These are phyloP conservation scores for Neonectria neomacrospora DNA, from an alignment of 2,329 filamentous ascomycete genomes.

Conservation along the genomic window DNA sequence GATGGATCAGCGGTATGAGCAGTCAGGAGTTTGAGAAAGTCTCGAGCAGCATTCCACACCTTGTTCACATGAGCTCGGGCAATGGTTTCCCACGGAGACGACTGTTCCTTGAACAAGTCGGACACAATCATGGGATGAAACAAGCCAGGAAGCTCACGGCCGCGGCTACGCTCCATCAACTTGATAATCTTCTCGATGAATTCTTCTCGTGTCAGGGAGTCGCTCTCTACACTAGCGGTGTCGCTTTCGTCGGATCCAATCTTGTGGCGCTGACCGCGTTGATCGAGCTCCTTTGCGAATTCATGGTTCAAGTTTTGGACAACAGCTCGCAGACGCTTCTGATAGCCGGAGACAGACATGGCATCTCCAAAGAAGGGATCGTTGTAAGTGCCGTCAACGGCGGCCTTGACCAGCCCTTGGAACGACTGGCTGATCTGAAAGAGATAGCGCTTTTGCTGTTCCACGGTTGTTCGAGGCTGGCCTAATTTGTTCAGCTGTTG, in stretches of 20 bases:
- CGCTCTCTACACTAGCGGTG: neutral
- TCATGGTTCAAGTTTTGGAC: conserved; percentile 61
- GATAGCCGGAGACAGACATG: conserved; percentile 46
- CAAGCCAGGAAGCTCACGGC: conserved; percentile 67
- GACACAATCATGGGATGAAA: conserved; percentile 69
- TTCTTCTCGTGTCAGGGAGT: conserved; percentile 20
- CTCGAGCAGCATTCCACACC: conserved; percentile 28
- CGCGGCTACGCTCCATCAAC: conserved; percentile 40
- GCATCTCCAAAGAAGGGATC: conserved; percentile 61
- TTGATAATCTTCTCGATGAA: conserved; percentile 38
- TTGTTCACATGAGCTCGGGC: conserved; percentile 44
- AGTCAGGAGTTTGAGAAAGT: conserved; percentile 20
- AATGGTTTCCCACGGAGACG: conserved; percentile 61
- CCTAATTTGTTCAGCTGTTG: conserved; percentile 60
- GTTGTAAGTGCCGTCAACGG: conserved; percentile 63
- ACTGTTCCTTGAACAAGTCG: conserved; percentile 70
- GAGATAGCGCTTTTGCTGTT: conserved; percentile 62
- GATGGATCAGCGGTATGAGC: conserved; percentile 30
- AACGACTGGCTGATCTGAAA: conserved; percentile 58
- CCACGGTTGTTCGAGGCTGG: conserved; percentile 54
- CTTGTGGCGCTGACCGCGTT: conserved; percentile 53
- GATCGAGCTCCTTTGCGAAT: conserved; percentile 58
- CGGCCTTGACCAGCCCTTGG: conserved; percentile 56
- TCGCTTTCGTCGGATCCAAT: conserved; percentile 42
- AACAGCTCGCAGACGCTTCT: conserved; percentile 62